Evolutionary conservation across 257 asterid species (phyloP), one percentile per base, ranked within the genome.

Genomic region (Coffea canephora): DNA sequence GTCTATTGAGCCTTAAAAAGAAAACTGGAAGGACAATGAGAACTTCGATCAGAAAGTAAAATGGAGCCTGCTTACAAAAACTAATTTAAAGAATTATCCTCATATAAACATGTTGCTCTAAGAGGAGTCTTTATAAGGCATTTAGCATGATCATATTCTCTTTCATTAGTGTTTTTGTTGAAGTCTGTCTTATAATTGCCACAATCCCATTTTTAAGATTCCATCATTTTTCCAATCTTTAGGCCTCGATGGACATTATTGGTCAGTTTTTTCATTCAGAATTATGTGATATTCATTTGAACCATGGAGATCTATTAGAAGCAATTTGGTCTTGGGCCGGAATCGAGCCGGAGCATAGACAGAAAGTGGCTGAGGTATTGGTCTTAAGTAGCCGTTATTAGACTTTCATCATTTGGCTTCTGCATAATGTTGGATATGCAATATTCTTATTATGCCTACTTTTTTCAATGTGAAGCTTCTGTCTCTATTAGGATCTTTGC

Each of bases 291-390:
- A 85, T 93, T 87, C 97, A 92, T 89, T 83, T 95, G 80, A 95
- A 95, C 86, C 99, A 95, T 84, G 98, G 91, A 64, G 97, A 89
- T 88, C 86, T 95, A 57, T 74, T 95, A 89, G 98, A 95, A 77
- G 98, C 97, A 79, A 90, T 95, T 81, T 95, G 98, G 99, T 85
- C 96, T 75, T 95, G 98, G 98, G 79, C 92, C n/a, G 99, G 99
- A 82, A 90, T 95, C 82, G 86, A 88, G 86, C 83, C 92, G 39
- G 94, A 91, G 82, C 83, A 89, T 74, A 88, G 98, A 79, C 97
- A 89, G 87, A 95, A 95, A 95, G 98, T 95, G 31, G 97, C 97
- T 59, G 99, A 95, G 94, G 99, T 91, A 79, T 75, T 74, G 78
- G 80, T 67, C 81, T 9, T 50, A 73, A 78, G 77, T 74, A 74